Evolutionary conservation across 2,329 filamentous ascomycete genomes (phyloP).

Genomic region (Zymoseptoria crescenta): DNA sequence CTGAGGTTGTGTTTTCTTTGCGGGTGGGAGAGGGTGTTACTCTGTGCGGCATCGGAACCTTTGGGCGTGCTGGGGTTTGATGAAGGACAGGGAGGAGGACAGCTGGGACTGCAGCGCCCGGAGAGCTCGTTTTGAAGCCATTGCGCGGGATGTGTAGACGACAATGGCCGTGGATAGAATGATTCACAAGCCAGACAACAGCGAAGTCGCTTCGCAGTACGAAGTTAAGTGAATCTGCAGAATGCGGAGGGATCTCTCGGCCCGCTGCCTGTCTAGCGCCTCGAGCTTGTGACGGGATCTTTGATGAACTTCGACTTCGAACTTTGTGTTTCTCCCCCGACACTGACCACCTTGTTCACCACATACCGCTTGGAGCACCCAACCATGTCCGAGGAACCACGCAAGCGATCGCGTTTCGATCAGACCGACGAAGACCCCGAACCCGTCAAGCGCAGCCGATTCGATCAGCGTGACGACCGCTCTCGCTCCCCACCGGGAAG

Average conservation of each 20-base stretch:
- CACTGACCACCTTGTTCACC: background rate
- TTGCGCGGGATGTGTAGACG: constrained; percentile 11
- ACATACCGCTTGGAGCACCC: background rate
- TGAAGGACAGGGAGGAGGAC: constrained; percentile 12
- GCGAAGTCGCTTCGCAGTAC: no score
- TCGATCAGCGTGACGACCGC: constrained; percentile 60
- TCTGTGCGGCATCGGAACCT: background rate
- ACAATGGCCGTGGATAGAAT: background rate
- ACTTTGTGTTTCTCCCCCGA: background rate
- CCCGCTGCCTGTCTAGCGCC: background rate
- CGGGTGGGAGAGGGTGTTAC: constrained; percentile 8
- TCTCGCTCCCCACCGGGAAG: constrained; percentile 88
- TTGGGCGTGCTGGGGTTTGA: constrained; percentile 1
- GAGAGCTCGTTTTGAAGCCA: constrained; percentile 30
- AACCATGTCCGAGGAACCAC: constrained; percentile 69
- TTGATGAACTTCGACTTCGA: background rate
- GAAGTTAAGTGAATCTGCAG: background rate
- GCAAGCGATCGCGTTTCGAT: constrained; percentile 76
- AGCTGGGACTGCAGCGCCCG: constrained; percentile 18
- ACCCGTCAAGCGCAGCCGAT: constrained; percentile 55
- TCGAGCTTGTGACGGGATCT: background rate
- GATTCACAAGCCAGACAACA: no score
- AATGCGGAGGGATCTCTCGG: background rate
- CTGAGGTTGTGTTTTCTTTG: background rate
- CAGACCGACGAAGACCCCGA: constrained; percentile 77